Base-by-base conservation (phyloP, 768 basidiomycete species). In the Collybia nuda region DNA sequence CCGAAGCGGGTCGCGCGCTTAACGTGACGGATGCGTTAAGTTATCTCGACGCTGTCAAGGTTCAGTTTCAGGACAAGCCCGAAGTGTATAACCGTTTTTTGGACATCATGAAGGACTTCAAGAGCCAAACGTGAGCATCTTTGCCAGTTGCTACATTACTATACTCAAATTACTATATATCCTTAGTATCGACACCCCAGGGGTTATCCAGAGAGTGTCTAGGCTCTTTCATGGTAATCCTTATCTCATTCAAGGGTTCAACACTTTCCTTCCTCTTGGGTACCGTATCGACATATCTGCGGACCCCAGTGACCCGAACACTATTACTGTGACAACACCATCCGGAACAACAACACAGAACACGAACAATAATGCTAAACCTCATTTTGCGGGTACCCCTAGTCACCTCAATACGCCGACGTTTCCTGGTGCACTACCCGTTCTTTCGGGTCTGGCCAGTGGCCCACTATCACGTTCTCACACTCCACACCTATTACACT, bases 51-150 rank as follows among this genome's bases (percentile, higher is more conserved):
- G 90, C 91, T 22, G 93, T 97, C 73, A 97, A 96, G 75, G 77
- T 82, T 38, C 90, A 93, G 72, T 97, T 96, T 67, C 78, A 83
- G 40, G 87, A 91, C 65, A 85, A 86, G 66, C 93, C 93, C 17
- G 91, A 94, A 61, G 93, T 96, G 22, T 97, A 97, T 77, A 96
- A 97, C 66, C 81, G 87, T 56, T 93, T 94, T 64, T 69, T 95
- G 68, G 93, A 96, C 67, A 95, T 97, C 64, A 97, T 97, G 97
- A 98, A 98, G 76, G 95, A 98, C 66, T 99, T 99, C 70, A 99
- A 99, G 74, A 92, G 93, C 62, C 92, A 96, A 71, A 75, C 73
- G 90, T 93, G 67, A 73, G 91, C 77, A 35, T 39, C 47, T n/a
- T 24, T 60, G 24, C 22, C 52, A 35, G 35, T 55, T 55, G 40